Percentiles rank a stretch among this genome's conserved stretches.
These are phyloP conservation scores for Hanseniaspora occidentalis DNA, from an alignment of 805 yeast species.

Conservation along the genomic window DNA sequence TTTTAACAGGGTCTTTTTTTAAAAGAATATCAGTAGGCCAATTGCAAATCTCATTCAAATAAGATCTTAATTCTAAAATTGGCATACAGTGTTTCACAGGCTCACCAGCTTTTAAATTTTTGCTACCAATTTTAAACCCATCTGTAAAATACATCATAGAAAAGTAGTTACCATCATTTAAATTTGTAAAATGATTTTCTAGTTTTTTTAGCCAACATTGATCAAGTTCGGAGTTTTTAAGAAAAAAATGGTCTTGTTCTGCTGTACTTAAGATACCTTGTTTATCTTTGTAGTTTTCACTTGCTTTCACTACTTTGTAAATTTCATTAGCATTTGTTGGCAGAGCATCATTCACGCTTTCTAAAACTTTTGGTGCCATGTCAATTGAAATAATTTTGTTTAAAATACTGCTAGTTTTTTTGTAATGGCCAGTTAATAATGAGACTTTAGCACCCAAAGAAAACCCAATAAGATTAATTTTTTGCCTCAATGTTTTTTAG, in stretches of 20 bases:
- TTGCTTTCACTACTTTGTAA: constrained; percentile 9
- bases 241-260: no score
- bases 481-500: constrained; percentile 6
- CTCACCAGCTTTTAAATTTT: constrained; percentile 5
- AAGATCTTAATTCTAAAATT: constrained; percentile 16
- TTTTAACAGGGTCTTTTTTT: constrained; percentile 4
- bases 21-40: constrained; percentile 16
- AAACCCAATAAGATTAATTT: constrained; percentile 34
- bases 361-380: constrained; percentile 20
- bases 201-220: constrained; percentile 17
- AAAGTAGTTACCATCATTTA: constrained; percentile 9
- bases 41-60: constrained; percentile 12
- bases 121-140: constrained; percentile 13
- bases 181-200: constrained; percentile 10
- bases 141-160: constrained; percentile 18
- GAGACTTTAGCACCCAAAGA: constrained; percentile 54
- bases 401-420: constrained; percentile 13
- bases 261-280: no score
- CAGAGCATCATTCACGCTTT: constrained; percentile 12
- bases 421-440: constrained; percentile 25
- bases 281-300: no score
- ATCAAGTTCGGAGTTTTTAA: constrained; percentile 12
- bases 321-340: constrained; percentile 13
- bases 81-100: constrained; percentile 16
- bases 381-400: constrained; percentile 32